These are phyloP conservation scores for Hysterangium stoloniferum DNA, from an alignment of 768 basidiomycete species.

Conservation along the genomic window DNA sequence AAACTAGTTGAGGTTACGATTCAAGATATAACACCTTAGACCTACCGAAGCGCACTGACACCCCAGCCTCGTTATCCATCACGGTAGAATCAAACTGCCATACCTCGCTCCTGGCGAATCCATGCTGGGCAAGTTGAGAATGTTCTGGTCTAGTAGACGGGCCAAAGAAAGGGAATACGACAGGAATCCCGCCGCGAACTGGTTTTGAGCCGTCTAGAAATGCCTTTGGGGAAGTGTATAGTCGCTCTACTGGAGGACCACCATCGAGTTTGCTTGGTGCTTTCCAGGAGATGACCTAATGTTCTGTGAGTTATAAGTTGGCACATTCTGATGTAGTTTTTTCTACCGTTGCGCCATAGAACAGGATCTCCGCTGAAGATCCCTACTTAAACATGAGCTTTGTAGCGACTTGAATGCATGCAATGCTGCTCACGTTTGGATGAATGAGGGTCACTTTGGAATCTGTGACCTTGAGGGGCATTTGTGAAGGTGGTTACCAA, in stretches of 20 bases:
- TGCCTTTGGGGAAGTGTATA: conserved; percentile 81
- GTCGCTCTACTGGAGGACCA: conserved; percentile 45
- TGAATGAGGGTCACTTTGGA: conserved; percentile 47
- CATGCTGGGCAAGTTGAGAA: conserved; percentile 70
- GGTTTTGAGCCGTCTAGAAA: conserved; percentile 75
- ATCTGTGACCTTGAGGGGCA: conserved; percentile 47
- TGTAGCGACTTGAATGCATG: neutral
- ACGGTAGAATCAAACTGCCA: conserved; percentile 67
- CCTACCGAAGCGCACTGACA: conserved; percentile 75
- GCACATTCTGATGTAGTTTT: too few relatives aligned
- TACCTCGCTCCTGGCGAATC: conserved; percentile 72
- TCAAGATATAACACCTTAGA: conserved; percentile 8
- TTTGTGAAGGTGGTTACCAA: too few relatives aligned
- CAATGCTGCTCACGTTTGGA: conserved; percentile 40
- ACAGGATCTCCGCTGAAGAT: conserved; percentile 52
- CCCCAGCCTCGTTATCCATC: conserved; percentile 59
- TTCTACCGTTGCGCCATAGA: conserved; percentile 68
- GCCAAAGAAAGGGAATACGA: conserved; percentile 88
- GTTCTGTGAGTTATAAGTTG: neutral
- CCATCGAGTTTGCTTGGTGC: conserved; percentile 29
- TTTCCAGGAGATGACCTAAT: conserved; percentile 70
- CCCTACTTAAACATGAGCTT: conserved; percentile 37
- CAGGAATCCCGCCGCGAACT: conserved; percentile 47
- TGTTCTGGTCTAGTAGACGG: conserved; percentile 65
- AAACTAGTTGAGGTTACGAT: neutral